These are phyloP conservation scores for Fraxinus excelsior DNA, from an alignment of 257 asterid species.

Conservation along the genomic window DNA sequence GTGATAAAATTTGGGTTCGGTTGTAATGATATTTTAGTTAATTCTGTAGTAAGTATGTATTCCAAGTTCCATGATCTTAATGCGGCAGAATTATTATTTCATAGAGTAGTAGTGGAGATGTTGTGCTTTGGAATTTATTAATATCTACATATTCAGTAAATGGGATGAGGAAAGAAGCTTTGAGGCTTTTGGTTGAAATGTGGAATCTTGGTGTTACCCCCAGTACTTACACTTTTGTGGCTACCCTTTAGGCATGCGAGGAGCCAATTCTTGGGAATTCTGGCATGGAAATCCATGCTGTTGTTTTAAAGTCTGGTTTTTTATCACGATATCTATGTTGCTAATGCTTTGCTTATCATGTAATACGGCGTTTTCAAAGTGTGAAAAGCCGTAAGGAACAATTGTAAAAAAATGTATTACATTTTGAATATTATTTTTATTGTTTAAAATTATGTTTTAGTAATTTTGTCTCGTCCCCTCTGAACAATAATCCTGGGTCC, in stretches of 20 bases:
- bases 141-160: slow-evolving; percentile 54
- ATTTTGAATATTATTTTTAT: too few relatives aligned
- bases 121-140: slow-evolving; percentile 74
- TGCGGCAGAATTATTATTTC: slow-evolving; percentile 39
- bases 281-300: slow-evolving; percentile 58
- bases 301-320: slow-evolving; percentile 45
- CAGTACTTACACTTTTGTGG: slow-evolving; percentile 73
- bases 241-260: slow-evolving; percentile 73
- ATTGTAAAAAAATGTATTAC: too few relatives aligned
- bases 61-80: slow-evolving; percentile 51
- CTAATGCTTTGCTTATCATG: slow-evolving; percentile 74
- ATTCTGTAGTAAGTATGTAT: slow-evolving; percentile 64
- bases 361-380: too few relatives aligned
- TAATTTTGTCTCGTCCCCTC: too few relatives aligned
- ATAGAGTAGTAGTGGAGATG: slow-evolving; percentile 46
- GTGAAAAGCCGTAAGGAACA: too few relatives aligned
- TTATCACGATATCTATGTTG: slow-evolving; percentile 49
- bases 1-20: slow-evolving; percentile 49
- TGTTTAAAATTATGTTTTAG: too few relatives aligned
- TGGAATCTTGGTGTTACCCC: slow-evolving; percentile 42
- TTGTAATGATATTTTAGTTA: slow-evolving; percentile 49
- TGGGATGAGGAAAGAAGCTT: slow-evolving; percentile 51
- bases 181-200: slow-evolving; percentile 55
- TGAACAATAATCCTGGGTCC: too few relatives aligned
- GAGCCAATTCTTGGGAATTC: slow-evolving; percentile 43